Evolutionary conservation across 805 yeast species (phyloP).

Genomic region (Zygosaccharomyces bisporus): DNA sequence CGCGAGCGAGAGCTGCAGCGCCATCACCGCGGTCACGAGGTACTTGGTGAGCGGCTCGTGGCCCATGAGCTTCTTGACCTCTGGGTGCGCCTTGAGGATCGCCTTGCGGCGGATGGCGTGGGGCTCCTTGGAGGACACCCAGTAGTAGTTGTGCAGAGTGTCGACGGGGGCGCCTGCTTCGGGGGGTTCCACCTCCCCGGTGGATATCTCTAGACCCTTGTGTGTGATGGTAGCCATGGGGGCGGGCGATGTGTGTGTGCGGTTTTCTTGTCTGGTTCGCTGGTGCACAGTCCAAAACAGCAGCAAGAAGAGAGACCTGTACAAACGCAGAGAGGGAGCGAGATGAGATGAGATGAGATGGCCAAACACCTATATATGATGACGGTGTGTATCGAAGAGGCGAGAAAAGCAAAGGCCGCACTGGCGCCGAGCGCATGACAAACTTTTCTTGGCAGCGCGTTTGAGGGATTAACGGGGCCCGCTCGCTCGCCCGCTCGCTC

Average conservation of each 20-base stretch:
- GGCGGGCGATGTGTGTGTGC: neutral
- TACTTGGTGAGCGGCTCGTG: conserved; percentile 84
- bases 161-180: conserved; percentile 30
- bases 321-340: neutral
- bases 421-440: neutral
- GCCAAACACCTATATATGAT: neutral
- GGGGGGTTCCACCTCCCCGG: conserved; percentile 30
- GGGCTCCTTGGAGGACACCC: conserved; percentile 82
- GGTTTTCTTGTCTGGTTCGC: too few species aligned
- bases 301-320: too few species aligned
- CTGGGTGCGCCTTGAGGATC: conserved; percentile 72
- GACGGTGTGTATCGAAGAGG: neutral
- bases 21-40: conserved; percentile 61
- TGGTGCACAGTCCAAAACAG: too few species aligned
- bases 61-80: conserved; percentile 75
- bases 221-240: conserved; percentile 11
- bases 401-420: neutral
- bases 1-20: conserved; percentile 64
- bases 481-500: neutral
- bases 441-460: neutral
- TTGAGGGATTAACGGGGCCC: neutral
- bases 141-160: conserved; percentile 62
- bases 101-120: conserved; percentile 70
- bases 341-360: neutral
- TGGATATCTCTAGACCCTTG: conserved; percentile 12